These are phyloP conservation scores for Phytopythium sindhum DNA, from an alignment of 352 stramenopile genomes.

Conservation along the genomic window DNA sequence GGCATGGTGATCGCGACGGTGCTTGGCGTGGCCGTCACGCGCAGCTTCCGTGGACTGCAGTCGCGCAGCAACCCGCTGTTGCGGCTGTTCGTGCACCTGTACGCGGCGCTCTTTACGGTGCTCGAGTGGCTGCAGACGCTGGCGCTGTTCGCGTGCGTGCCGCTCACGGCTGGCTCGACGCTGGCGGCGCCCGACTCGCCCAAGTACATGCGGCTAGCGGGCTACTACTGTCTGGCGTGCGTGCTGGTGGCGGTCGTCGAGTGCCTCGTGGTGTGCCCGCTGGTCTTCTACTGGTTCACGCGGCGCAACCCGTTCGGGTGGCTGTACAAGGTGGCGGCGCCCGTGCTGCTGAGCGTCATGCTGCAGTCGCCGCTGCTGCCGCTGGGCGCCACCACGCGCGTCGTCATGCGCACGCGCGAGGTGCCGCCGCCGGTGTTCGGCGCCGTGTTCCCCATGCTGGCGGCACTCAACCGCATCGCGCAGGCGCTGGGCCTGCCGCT, in stretches of 20 bases:
- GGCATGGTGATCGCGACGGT: conserved; percentile 46
- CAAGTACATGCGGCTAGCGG: conserved; percentile 31
- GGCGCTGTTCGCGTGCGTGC: conserved; percentile 40
- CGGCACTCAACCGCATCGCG: conserved; percentile 45
- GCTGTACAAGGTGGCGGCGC: conserved; percentile 36
- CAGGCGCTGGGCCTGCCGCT: conserved; percentile 42
- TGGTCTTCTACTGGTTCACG: conserved; percentile 46
- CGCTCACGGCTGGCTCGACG: conserved; percentile 42
- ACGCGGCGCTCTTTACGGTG: conserved; percentile 53
- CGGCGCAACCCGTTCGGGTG: conserved; percentile 57
- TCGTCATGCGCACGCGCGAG: conserved; percentile 44
- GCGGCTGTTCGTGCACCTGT: conserved; percentile 55
- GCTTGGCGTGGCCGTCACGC: conserved; percentile 41
- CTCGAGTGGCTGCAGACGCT: conserved; percentile 56
- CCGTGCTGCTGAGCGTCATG: conserved; percentile 46
- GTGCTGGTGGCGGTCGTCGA: conserved; percentile 28
- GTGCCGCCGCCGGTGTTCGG: conserved; percentile 50
- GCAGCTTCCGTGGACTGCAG: conserved; percentile 34
- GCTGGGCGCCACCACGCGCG: conserved; percentile 52
- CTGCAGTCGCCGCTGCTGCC: conserved; percentile 45
- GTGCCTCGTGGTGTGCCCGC: conserved; percentile 38
- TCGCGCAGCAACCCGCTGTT: conserved; percentile 55
- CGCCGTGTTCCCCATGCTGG: conserved; percentile 54
- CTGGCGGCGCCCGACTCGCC: conserved; percentile 30
- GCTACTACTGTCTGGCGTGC: conserved; percentile 36